Conservation (phyloP, 1,284 basidiomycete genomes). For the Tremellales sp. region DNA sequence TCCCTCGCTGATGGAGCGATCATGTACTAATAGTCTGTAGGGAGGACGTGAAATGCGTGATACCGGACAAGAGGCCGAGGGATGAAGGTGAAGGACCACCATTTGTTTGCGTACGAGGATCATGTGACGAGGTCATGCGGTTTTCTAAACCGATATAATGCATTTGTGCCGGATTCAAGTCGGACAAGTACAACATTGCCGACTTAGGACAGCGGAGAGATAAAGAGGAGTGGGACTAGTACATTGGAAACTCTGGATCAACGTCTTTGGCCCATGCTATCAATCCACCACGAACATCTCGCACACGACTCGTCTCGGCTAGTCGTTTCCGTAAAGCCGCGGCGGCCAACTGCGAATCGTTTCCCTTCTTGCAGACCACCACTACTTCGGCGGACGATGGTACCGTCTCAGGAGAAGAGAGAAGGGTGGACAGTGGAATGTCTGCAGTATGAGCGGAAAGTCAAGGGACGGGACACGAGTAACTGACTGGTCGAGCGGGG, state of each 20-base stretch:
- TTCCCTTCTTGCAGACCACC: conserved; percentile 79
- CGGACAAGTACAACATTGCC: too few relatives aligned
- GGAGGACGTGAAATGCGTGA: conserved; percentile 43
- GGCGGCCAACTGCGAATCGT: conserved; percentile 87
- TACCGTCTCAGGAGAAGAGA: conserved; percentile 22
- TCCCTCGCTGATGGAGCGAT: too few relatives aligned
- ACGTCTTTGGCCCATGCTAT: conserved; percentile 69
- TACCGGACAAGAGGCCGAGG: conserved; percentile 34
- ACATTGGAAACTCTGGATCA: conserved; percentile 69
- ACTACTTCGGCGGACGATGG: conserved; percentile 34
- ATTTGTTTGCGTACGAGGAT: conserved; percentile 37
- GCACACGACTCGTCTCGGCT: conserved; percentile 46
- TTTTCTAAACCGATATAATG: conserved; percentile 31
- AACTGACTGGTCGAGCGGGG: conserved; percentile 70
- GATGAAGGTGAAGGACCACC: conserved; percentile 47
- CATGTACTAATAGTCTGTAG: conserved; percentile 13
- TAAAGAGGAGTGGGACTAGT: too few relatives aligned
- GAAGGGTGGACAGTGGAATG: conserved; percentile 35
- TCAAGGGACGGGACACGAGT: too few relatives aligned
- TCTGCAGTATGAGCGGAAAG: conserved; percentile 20
- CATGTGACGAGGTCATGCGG: conserved; percentile 26
- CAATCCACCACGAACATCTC: conserved; percentile 74
- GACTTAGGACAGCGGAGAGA: too few relatives aligned
- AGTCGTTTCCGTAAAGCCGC: conserved; percentile 60
- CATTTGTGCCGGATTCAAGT: too few relatives aligned